phyloP scores from a whole-genome alignment of 345 rosid species.

The Citrus sp. region DNA sequence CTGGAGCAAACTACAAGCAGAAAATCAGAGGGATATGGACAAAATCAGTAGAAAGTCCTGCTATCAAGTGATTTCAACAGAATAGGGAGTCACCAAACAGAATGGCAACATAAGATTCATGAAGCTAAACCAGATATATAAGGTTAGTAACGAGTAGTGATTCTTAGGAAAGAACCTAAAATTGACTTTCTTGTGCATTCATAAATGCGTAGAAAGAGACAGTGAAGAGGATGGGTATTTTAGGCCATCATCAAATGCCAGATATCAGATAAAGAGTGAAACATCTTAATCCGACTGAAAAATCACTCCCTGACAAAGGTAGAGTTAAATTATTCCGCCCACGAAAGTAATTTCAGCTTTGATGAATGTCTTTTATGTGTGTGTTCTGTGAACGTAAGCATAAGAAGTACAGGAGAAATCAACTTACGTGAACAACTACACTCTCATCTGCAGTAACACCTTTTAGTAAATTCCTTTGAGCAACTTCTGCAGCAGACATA shows the following conservation, averaged over 20 bases:
- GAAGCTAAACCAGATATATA: neutral
- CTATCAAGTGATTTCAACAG: neutral
- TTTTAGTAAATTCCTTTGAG: slow-evolving; percentile 51
- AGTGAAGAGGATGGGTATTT: neutral
- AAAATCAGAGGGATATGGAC: neutral
- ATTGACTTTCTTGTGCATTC: neutral
- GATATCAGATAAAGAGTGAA: neutral
- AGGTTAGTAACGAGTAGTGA: neutral
- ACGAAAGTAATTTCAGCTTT: neutral
- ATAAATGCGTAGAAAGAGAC: neutral
- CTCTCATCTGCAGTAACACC: slow-evolving; percentile 72
- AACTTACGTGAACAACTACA: slow-evolving; percentile 58
- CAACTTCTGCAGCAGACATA: slow-evolving; percentile 32
- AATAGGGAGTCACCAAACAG: neutral
- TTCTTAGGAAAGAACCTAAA: neutral
- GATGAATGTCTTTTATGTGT: neutral
- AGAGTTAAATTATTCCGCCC: neutral
- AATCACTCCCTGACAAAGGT: neutral
- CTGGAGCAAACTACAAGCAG: slow-evolving; percentile 3
- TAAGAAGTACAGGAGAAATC: neutral
- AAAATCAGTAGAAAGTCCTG: neutral
- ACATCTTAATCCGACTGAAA: neutral
- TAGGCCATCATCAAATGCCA: neutral
- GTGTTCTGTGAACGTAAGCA: neutral
- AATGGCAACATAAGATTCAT: neutral